Evolutionary conservation across 164 flowering plant genomes (phyloP), one percentile per base, ranked within the genome.

Genomic region (Akebia trifoliata): DNA sequence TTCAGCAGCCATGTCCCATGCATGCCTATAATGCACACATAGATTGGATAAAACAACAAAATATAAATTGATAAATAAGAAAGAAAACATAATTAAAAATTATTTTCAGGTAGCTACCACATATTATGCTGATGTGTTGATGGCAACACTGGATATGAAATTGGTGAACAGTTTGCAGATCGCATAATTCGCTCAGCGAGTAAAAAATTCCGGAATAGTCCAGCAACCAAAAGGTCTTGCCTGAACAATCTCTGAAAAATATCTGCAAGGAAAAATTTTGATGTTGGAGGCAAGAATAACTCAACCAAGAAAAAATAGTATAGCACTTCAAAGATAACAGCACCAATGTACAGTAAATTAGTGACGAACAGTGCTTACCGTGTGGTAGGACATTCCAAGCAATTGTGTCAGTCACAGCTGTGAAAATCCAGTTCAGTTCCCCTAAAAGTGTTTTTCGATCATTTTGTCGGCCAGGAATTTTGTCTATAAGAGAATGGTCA

Each of bases 1-100:
- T 75, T 92, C 98, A 66, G 98, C 95, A 76, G 98, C 98, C 98
- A 89, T 93, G 68, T 93, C 98, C 98, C 98, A 93, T 28, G 98
- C 98, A 84, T 93, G 92, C 98, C 98, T 93, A 72, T 22, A 63
- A 24, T 11, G 8, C 30, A 58, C 11, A 51, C 9, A 35, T 44
- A 29, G 22, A 66, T 22, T 36, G 40, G 34, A 56, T 6, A 48
- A 34, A 52, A 50, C 59, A 50, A 64, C 17, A 50, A 60, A 20
- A 21, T 24, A 54, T 25, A 11, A 60, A 21, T 17, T 6, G 1
- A 51, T 10, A 15, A 53, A 37, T 20, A 57, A 8, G 21, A 9
- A 58, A 31, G 7, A 47, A 2, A 47, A 39, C 28, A 37, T 7
- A 15, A 34, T 6, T 25, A 11, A 17, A 17, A 56, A 39, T 24